Evolutionary conservation across 106 monocot genomes (phyloP).

Genomic region (Narthecium ossifragum): DNA sequence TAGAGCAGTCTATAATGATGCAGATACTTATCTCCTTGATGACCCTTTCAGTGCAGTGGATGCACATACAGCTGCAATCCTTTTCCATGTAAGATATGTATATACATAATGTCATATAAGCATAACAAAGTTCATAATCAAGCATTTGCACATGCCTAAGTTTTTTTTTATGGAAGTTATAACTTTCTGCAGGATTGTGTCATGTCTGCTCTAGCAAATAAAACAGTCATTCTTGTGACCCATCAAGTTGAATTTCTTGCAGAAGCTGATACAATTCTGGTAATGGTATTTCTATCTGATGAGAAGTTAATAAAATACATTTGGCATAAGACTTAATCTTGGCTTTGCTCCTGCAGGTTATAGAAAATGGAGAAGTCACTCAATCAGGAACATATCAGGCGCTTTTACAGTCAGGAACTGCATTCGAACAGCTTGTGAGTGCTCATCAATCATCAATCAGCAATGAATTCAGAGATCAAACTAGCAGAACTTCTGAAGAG

Average conservation of each 20-base stretch:
- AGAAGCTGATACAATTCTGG: slow-evolving; percentile 16
- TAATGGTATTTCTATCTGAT: not conserved
- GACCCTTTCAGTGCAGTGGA: slow-evolving; percentile 52
- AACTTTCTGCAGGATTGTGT: slow-evolving; percentile 18
- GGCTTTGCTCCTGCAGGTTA: slow-evolving; percentile 41
- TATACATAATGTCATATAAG: no score
- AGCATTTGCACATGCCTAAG: not conserved
- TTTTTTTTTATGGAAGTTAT: not conserved
- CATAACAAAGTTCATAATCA: not conserved
- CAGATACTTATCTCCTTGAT: slow-evolving; percentile 40
- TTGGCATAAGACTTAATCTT: no score
- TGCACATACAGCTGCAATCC: slow-evolving; percentile 38
- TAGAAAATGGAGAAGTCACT: slow-evolving; percentile 57
- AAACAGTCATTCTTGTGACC: slow-evolving; percentile 15
- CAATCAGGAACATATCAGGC: slow-evolving; percentile 64
- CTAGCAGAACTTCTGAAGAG: no score
- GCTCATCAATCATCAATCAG: slow-evolving; percentile 68
- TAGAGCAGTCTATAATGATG: slow-evolving; percentile 33
- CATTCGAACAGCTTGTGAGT: slow-evolving; percentile 73
- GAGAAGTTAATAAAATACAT: not conserved
- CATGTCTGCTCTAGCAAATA: slow-evolving; percentile 3
- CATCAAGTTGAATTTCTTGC: slow-evolving; percentile 23
- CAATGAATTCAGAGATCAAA: slow-evolving; percentile 22
- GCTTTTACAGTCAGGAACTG: slow-evolving; percentile 57
- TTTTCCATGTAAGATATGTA: slow-evolving; percentile 67